Base-by-base conservation (phyloP, 441 rosid species). In the Isatis lusitanica region DNA sequence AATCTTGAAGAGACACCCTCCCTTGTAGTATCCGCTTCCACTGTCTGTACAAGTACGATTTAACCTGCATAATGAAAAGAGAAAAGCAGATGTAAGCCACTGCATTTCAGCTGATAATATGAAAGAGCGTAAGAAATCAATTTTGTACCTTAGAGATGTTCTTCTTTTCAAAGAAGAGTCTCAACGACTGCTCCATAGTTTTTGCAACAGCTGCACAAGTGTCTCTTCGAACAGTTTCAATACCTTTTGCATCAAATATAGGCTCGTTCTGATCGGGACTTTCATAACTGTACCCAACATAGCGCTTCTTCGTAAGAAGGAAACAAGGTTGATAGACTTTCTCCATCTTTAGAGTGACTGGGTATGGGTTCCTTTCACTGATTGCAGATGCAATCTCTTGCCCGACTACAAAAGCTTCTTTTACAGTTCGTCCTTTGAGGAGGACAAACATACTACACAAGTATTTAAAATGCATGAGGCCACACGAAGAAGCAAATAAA, bases 191-290 rank as follows among this genome's bases (percentile, higher is more conserved):
- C 83, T 93, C 98, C 99, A 95, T 80, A 60, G 87, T 84, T 81
- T 93, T 95, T 68, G 97, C 73, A 51, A 95, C 99, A 62, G 91
- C 99, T 53, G 63, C 81, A 71, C 99, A 95, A 18, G 96, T 87
- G 83, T 95, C 98, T 80, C 99, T 84, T 26, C 99, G 91, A 74
- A 95, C 98, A 71, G 99, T 91, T 84, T 95, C 99, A 35, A 93
- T 93, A 56, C 99, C 99, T 82, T 93, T 95, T 70, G 99, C 99
- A 83, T 95, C 99, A 84, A 90, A 93, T 15, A 74, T 51, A 68
- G 98, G 99, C 76, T 87, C 82, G 10, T 43, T 70, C 85, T 93
- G 96, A 79, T 90, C 86, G 8, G 87, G 82, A 76, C 78, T 88
- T 83, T 91, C 99, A 57, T 88, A 95, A 79, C 97, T 95, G 82